Conservation (phyloP, 2,329 filamentous ascomycete species). For the Metarhizium anisopliae region DNA sequence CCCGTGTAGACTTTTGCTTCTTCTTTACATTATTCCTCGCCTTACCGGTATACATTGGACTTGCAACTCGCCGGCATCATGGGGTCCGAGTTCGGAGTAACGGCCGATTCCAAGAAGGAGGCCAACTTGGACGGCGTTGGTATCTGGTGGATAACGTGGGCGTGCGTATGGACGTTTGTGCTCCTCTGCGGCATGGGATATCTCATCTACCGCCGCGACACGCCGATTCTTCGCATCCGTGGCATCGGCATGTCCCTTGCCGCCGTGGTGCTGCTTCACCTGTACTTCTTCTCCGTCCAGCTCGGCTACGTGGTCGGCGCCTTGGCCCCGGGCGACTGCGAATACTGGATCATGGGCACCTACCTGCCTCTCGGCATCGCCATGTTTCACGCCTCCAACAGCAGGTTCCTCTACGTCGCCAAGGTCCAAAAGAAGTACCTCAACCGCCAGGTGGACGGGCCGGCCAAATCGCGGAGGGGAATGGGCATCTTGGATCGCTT, state of each 20-base stretch:
- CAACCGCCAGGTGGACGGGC: not conserved
- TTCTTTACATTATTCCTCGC: not conserved
- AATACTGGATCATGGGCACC: conserved; percentile 58
- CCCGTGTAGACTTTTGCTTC: too few relatives aligned
- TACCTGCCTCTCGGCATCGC: conserved; percentile 56
- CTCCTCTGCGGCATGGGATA: conserved; percentile 29
- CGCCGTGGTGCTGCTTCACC: conserved; percentile 29
- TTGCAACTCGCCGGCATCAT: conserved; percentile 6
- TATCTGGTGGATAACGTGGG: conserved; percentile 24
- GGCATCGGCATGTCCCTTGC: conserved; percentile 30
- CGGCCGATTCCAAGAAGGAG: conserved; percentile 10
- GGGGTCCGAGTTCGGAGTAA: conserved; percentile 17
- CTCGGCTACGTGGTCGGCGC: conserved; percentile 26
- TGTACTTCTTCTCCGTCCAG: conserved; percentile 32
- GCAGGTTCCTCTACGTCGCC: conserved; percentile 48
- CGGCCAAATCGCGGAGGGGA: conserved; percentile 9
- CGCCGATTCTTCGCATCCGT: conserved; percentile 29
- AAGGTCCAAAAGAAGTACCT: conserved; percentile 33
- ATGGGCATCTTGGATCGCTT: conserved; percentile 19
- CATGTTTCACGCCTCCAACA: conserved; percentile 55
- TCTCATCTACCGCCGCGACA: conserved; percentile 25
- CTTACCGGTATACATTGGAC: not conserved
- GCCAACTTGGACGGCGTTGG: conserved; percentile 18
- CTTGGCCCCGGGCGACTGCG: conserved; percentile 35
- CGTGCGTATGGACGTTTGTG: conserved; percentile 23